Base-by-base conservation (phyloP, 2,329 filamentous ascomycete species). In the Orbilia javanica region DNA sequence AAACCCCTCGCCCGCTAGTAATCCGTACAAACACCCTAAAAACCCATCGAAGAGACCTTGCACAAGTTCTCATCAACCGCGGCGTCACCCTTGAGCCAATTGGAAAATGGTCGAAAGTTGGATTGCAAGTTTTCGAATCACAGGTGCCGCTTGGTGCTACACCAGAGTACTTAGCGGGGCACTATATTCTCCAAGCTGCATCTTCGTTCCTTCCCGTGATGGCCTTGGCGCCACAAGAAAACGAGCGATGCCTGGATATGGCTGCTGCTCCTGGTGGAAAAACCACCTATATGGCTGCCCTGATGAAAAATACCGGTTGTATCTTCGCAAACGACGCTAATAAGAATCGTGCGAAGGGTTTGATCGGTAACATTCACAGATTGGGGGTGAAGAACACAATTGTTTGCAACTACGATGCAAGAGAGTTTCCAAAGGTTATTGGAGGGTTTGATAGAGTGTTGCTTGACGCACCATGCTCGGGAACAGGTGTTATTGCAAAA, bases 41-140 rank as follows among this genome's bases (percentile, higher is more conserved):
- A 81, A 91, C 90, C 15, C 89, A 90, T 82, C 87, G 90, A 80
- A 86, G 90, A 81, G 94, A 97, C 79, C 91, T 99, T 18, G 96
- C 96, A 8, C 94, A 97, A 84, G 89, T 94, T 0, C 88, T 97
- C 77, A 97, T 97, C 87, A 97, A 97, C 86, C 92, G 95, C 80
- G 96, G 96, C 80, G 96, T 99, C 60, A 96, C 94, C 13, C 89
- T 99, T 44, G 95, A 99, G 85, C 96, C 96, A 1, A 93, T 99
- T 18, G 96, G 96, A 79, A 98, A 98, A 85, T 99, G 96, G 96
- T 96, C 92, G 81, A 99, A 99, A 86, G 94, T 99, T 80, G 96
- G 96, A 57, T 88, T 99, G 46, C 96, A 99, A 84, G 90, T 99
- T 77, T 99, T 99, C 84, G 96, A 99, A 85, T 93, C 92, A 73